phyloP scores from a whole-genome alignment of 345 rosid species.

The Mercurialis annua region DNA sequence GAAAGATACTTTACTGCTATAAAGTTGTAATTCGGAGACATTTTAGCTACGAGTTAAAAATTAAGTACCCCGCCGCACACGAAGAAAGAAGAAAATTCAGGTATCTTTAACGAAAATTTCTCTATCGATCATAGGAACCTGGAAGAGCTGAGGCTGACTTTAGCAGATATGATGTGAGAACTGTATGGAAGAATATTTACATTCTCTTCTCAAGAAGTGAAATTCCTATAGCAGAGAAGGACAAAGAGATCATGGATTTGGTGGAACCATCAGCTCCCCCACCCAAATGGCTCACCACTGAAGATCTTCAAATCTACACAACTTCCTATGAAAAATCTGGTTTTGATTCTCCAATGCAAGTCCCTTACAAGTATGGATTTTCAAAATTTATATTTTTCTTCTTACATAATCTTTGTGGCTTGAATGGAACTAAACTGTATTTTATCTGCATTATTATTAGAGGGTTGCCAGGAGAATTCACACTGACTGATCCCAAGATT shows the following conservation, averaged over 20 bases:
- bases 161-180: slow-evolving; percentile 21
- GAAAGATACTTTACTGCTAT: too few relatives aligned
- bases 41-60: too few relatives aligned
- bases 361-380: slow-evolving; percentile 18
- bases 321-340: slow-evolving; percentile 31
- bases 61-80: too few relatives aligned
- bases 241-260: slow-evolving; percentile 37
- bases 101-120: too few relatives aligned
- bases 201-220: slow-evolving; percentile 34
- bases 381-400: not conserved
- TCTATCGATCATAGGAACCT: slow-evolving; percentile 27
- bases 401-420: not conserved
- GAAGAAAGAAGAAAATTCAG: too few relatives aligned
- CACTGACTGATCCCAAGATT: slow-evolving; percentile 18
- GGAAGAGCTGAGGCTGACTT: slow-evolving; percentile 34
- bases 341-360: slow-evolving; percentile 26
- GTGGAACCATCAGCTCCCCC: slow-evolving; percentile 30
- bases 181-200: slow-evolving; percentile 26
- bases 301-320: slow-evolving; percentile 23
- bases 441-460: slow-evolving; percentile 10
- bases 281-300: slow-evolving; percentile 28
- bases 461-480: slow-evolving; percentile 9
- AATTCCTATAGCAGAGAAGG: slow-evolving; percentile 27
- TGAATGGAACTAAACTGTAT: not conserved
- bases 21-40: too few relatives aligned